Percentiles rank a stretch among this genome's conserved stretches.
These are phyloP conservation scores for Ustilago esculenta DNA, from an alignment of 1,284 basidiomycete genomes.

Conservation along the genomic window DNA sequence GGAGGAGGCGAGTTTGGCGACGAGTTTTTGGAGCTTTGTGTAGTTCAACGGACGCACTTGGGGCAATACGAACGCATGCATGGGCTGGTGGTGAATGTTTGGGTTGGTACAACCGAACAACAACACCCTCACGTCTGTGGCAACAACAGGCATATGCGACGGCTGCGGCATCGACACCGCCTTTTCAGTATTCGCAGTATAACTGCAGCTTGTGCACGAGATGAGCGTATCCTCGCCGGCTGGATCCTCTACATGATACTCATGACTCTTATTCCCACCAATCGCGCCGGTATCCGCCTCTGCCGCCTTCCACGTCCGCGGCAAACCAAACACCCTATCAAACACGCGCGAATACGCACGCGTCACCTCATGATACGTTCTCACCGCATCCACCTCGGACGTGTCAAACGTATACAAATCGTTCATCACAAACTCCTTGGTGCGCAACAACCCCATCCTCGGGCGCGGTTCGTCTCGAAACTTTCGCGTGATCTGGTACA, in stretches of 20 bases:
- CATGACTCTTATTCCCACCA: conserved; percentile 66
- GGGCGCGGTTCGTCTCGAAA: conserved; percentile 68
- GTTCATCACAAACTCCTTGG: conserved; percentile 68
- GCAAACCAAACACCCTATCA: conserved; percentile 46
- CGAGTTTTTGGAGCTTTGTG: conserved; percentile 49
- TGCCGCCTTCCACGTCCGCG: conserved; percentile 51
- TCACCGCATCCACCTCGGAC: conserved; percentile 14
- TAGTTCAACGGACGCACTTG: conserved; percentile 41
- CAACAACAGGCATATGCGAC: conserved; percentile 6
- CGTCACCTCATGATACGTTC: conserved; percentile 62
- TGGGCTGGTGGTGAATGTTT: conserved; percentile 27
- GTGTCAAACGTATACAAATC: conserved; percentile 68
- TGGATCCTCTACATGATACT: conserved; percentile 64
- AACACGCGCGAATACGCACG: conserved; percentile 64
- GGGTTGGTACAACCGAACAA: conserved; percentile 36
- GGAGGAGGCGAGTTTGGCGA: conserved; percentile 21
- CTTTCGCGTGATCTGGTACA: conserved; percentile 67
- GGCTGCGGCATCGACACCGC: conserved; percentile 50
- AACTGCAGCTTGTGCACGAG: conserved; percentile 61
- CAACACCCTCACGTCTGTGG: conserved; percentile 42
- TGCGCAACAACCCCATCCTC: conserved; percentile 65
- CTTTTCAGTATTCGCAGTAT: conserved; percentile 65
- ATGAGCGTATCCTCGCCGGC: conserved; percentile 68
- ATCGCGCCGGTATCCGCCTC: conserved; percentile 68
- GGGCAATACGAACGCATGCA: conserved; percentile 53